phyloP scores from a whole-genome alignment of 352 stramenopile genomes.

The Pythium folliculosum region DNA sequence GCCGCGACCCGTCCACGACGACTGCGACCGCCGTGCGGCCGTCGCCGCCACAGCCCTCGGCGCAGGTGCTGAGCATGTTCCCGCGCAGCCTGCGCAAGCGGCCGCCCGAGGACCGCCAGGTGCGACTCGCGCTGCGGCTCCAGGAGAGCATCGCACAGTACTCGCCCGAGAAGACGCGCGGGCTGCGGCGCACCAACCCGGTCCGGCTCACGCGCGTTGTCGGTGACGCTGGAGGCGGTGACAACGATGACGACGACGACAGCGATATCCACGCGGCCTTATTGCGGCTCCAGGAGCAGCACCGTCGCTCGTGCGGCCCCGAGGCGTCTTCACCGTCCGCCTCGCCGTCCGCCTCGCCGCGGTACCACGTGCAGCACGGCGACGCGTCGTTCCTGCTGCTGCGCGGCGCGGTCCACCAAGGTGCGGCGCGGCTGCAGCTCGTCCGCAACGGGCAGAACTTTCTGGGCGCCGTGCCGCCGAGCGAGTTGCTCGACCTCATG shows the following conservation, averaged over 20 bases:
- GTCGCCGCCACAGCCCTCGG: background rate
- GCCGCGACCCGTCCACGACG: constrained; percentile 29
- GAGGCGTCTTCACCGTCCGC: background rate
- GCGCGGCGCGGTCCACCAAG: constrained; percentile 53
- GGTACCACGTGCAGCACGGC: constrained; percentile 22
- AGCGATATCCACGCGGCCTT: constrained; percentile 22
- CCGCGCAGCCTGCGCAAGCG: constrained; percentile 40
- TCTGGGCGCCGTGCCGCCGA: constrained; percentile 36
- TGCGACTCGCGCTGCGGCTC: constrained; percentile 51
- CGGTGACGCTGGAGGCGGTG: background rate
- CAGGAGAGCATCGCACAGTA: constrained; percentile 52
- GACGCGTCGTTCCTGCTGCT: constrained; percentile 55
- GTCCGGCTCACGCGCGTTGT: constrained; percentile 11
- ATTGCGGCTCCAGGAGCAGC: constrained; percentile 18
- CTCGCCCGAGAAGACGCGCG: constrained; percentile 44
- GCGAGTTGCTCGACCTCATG: constrained; percentile 36
- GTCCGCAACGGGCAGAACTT: constrained; percentile 55
- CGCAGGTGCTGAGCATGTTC: constrained; percentile 36
- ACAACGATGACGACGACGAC: constrained; percentile 5
- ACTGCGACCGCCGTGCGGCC: constrained; percentile 10
- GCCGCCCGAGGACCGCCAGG: constrained; percentile 46
- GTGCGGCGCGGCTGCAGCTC: constrained; percentile 43
- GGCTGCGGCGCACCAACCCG: constrained; percentile 28
- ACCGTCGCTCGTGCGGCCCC: background rate
- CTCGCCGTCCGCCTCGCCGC: constrained; percentile 1